Percentiles rank a stretch among this genome's conserved stretches.
Conservation (phyloP, 1,284 basidiomycete species). For the Irpex rosettiformis region DNA sequence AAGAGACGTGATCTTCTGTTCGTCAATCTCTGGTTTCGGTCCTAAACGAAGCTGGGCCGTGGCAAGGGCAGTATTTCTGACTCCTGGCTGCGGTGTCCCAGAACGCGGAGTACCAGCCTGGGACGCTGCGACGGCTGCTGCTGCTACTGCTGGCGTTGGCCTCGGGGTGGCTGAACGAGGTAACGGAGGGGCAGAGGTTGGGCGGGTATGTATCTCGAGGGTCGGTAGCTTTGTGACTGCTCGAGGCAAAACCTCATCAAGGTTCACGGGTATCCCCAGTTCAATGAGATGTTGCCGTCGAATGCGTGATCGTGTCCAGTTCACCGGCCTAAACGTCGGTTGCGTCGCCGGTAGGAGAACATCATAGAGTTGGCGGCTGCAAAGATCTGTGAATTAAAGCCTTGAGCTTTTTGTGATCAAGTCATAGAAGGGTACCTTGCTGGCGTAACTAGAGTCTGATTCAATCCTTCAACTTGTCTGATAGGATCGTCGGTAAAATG, state of each 20-base stretch:
- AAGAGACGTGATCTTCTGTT: constrained; percentile 58
- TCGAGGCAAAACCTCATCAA: constrained; percentile 86
- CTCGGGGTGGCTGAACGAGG: constrained; percentile 42
- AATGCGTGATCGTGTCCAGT: constrained; percentile 88
- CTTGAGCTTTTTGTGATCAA: constrained; percentile 13
- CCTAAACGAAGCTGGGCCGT: constrained; percentile 60
- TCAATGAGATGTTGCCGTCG: constrained; percentile 86
- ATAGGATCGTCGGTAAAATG: constrained; percentile 68
- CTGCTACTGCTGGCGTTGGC: constrained; percentile 29
- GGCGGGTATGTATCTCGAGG: constrained; percentile 79
- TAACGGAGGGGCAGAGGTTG: constrained; percentile 73
- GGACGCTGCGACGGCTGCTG: constrained; percentile 33
- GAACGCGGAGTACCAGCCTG: constrained; percentile 44
- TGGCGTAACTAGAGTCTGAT: constrained; percentile 70
- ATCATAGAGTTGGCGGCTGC: constrained; percentile 75
- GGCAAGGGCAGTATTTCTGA: constrained; percentile 28
- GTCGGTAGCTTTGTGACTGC: constrained; percentile 72
- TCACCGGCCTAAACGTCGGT: constrained; percentile 73
- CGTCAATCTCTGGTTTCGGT: constrained; percentile 70
- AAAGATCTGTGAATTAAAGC: constrained; percentile 26
- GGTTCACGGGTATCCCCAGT: constrained; percentile 88
- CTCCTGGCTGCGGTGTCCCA: constrained; percentile 50
- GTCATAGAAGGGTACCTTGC: constrained; percentile 57
- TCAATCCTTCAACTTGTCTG: constrained; percentile 75
- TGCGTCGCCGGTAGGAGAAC: constrained; percentile 57